Evolutionary conservation across 495 filamentous ascomycete genomes (phyloP).

Genomic region (Delitschia confertaspora): DNA sequence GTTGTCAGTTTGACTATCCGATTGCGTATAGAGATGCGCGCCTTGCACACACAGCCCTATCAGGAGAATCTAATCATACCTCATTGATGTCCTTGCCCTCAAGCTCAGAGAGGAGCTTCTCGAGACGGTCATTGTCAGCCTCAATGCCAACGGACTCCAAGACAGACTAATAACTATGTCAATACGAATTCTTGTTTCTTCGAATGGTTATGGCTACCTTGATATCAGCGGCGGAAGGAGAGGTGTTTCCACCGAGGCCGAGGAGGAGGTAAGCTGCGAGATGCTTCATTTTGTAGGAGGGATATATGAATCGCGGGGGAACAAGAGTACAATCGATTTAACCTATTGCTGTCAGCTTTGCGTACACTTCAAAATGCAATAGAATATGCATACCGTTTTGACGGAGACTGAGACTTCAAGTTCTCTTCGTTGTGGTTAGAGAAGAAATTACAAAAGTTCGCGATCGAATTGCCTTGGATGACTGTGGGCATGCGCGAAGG

Average conservation of each 20-base stretch:
- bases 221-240: conserved; percentile 78
- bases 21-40: conserved; percentile 1
- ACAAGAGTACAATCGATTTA: conserved; percentile 95
- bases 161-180: conserved; percentile 40
- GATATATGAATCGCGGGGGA: conserved; percentile 39
- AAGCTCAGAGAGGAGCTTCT: conserved; percentile 81
- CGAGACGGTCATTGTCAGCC: conserved; percentile 78
- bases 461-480: conserved; percentile 26
- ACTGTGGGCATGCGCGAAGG: conserved; percentile 26
- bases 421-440: conserved; percentile 39
- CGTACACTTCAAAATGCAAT: not conserved
- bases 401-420: conserved; percentile 84
- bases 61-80: conserved; percentile 41
- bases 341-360: conserved; percentile 35
- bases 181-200: not conserved
- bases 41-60: not conserved
- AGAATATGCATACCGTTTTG: conserved; percentile 41
- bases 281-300: conserved; percentile 87
- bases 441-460: conserved; percentile 29
- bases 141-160: conserved; percentile 94
- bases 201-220: conserved; percentile 44
- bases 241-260: conserved; percentile 83
- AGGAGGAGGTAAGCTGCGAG: conserved; percentile 98
- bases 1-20: conserved; percentile 11
- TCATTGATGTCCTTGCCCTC: conserved; percentile 95